These are phyloP conservation scores for Cryptosporidium sp. DNA, from an alignment of 169 alveolate genomes.

Conservation along the genomic window DNA sequence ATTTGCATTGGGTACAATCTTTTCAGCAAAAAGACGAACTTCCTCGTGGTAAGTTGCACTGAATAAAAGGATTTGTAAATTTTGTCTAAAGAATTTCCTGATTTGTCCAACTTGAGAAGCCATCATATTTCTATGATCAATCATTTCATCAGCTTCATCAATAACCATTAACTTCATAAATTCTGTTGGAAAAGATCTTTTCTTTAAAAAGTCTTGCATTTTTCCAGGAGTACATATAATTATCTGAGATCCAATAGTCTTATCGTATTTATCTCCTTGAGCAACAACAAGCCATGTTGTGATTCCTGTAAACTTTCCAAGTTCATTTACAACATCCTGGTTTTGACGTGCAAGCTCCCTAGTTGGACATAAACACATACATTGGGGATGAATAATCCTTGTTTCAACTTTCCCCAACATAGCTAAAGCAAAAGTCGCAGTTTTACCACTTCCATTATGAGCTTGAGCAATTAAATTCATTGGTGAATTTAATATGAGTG, in stretches of 20 bases:
- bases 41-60: conserved; percentile 93
- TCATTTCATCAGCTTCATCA: conserved; percentile 98
- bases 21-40: conserved; percentile 89
- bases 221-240: conserved; percentile 98
- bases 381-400: conserved; percentile 81
- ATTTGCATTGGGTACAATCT: conserved; percentile 89
- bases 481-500: conserved; percentile 80
- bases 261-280: conserved; percentile 84
- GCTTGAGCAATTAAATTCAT: conserved; percentile 93
- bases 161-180: conserved; percentile 86
- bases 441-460: conserved; percentile 98
- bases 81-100: conserved; percentile 82
- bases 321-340: conserved; percentile 87
- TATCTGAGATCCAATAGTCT: conserved; percentile 87
- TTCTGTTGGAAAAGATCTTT: conserved; percentile 85
- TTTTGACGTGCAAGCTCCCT: conserved; percentile 97
- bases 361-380: conserved; percentile 95
- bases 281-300: conserved; percentile 90
- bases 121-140: conserved; percentile 87
- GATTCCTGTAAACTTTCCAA: conserved; percentile 90
- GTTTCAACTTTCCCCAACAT: conserved; percentile 90
- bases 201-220: conserved; percentile 93
- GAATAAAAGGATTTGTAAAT: conserved; percentile 88
- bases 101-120: conserved; percentile 91
- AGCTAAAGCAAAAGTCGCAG: conserved; percentile 96